Conservation (phyloP, 257 asterid genomes). For the Nicotiana tomentosiformis region DNA sequence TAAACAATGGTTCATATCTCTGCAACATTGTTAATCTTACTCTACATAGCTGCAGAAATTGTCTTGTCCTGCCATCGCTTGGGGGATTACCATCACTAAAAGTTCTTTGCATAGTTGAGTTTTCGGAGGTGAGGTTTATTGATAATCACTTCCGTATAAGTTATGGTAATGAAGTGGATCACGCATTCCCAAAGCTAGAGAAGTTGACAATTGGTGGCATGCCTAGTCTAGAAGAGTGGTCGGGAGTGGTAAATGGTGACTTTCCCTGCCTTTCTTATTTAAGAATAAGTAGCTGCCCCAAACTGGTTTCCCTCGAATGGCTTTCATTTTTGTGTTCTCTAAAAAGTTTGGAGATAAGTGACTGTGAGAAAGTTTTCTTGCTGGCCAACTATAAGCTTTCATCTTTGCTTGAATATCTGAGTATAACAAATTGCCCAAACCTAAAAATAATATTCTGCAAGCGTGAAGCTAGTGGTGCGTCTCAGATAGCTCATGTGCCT, state of each 20-base stretch:
- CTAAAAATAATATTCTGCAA: slow-evolving; percentile 22
- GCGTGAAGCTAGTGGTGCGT: slow-evolving; percentile 24
- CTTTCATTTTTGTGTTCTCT: slow-evolving; percentile 24
- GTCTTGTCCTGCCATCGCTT: slow-evolving; percentile 32
- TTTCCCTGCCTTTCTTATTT: slow-evolving; percentile 29
- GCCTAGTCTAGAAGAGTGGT: slow-evolving; percentile 37
- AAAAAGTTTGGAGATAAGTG: slow-evolving; percentile 23
- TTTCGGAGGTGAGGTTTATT: slow-evolving; percentile 27
- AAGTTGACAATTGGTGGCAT: slow-evolving; percentile 28
- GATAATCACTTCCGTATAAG: slow-evolving; percentile 19
- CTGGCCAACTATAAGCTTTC: slow-evolving; percentile 35
- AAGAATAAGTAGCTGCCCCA: slow-evolving; percentile 30
- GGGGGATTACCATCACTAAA: slow-evolving; percentile 39
- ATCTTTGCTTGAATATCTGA: slow-evolving; percentile 23
- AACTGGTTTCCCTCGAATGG: slow-evolving; percentile 27
- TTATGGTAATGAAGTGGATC: neutral
- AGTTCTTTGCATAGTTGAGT: slow-evolving; percentile 19
- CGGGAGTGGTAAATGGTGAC: slow-evolving; percentile 31
- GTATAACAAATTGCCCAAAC: slow-evolving; percentile 30
- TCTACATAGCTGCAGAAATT: slow-evolving; percentile 33
- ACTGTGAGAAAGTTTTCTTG: slow-evolving; percentile 22
- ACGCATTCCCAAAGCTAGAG: slow-evolving; percentile 33
- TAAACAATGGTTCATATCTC: slow-evolving; percentile 31
- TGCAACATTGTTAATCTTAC: slow-evolving; percentile 25
- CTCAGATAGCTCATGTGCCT: slow-evolving; percentile 22